Percentiles rank a stretch among this genome's conserved stretches.
These are phyloP conservation scores for Saturnispora diversa DNA, from an alignment of 805 yeast genomes.

Conservation along the genomic window DNA sequence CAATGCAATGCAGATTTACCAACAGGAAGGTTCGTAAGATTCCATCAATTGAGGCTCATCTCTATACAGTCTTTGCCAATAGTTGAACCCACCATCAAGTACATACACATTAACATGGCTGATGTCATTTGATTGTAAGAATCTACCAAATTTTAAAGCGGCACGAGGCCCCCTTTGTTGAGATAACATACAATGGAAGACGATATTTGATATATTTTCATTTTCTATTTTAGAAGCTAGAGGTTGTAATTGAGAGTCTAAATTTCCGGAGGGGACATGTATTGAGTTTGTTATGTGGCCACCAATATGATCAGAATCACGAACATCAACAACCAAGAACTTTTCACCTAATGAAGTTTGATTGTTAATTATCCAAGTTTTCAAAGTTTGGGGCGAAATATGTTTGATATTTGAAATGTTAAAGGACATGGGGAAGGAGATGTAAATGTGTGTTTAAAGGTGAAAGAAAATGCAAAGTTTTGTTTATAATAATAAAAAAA, in stretches of 20 bases:
- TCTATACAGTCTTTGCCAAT: slow-evolving; percentile 77
- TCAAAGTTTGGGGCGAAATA: slow-evolving; percentile 38
- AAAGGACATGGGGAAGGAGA: too few species aligned
- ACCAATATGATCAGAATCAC: slow-evolving; percentile 78
- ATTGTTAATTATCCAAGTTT: slow-evolving; percentile 38
- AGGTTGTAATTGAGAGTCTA: slow-evolving; percentile 29
- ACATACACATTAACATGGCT: slow-evolving; percentile 47
- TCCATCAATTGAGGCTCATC: slow-evolving; percentile 57
- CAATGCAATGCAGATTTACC: too few species aligned
- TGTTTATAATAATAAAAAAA: too few species aligned
- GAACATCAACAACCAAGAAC: slow-evolving; percentile 67
- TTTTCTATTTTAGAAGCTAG: slow-evolving; percentile 32
- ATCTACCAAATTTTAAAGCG: slow-evolving; percentile 53
- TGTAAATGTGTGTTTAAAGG: too few species aligned
- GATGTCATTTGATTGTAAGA: slow-evolving; percentile 29
- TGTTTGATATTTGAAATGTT: slow-evolving; percentile 38
- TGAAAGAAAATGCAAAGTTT: too few species aligned
- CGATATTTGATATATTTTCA: slow-evolving; percentile 40
- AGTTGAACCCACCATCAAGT: slow-evolving; percentile 74
- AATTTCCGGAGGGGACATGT: slow-evolving; percentile 46
- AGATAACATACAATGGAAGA: slow-evolving; percentile 86
- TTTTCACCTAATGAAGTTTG: slow-evolving; percentile 33
- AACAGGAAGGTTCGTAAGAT: slow-evolving; percentile 39
- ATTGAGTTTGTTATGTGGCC: slow-evolving; percentile 55
- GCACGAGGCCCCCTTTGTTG: slow-evolving; percentile 91